These are phyloP conservation scores for Magnaporthiopsis incrustans DNA, from an alignment of 2,329 filamentous ascomycete species.

Conservation along the genomic window DNA sequence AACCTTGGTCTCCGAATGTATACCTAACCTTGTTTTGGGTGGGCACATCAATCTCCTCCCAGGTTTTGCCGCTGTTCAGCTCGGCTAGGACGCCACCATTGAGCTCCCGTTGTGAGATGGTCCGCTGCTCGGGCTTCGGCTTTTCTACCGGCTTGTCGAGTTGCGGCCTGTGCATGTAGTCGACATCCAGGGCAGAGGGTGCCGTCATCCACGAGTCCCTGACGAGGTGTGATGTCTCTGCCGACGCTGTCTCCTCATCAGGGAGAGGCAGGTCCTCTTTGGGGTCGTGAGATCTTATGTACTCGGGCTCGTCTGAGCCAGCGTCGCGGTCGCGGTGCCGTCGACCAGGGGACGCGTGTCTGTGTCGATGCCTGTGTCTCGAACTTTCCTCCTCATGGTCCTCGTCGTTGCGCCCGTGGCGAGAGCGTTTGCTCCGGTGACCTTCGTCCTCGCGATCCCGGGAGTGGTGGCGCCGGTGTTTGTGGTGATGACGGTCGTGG, in stretches of 20 bases:
- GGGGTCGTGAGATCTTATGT: conserved; percentile 35
- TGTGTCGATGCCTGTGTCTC: conserved; percentile 36
- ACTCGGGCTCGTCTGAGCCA: conserved; percentile 23
- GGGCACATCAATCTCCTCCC: conserved; percentile 44
- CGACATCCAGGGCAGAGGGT: conserved; percentile 71
- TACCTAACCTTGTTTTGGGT: conserved; percentile 60
- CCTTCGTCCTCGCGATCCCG: conserved; percentile 25
- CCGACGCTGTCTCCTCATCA: conserved; percentile 36
- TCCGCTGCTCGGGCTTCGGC: conserved; percentile 50
- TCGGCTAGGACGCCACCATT: conserved; percentile 60
- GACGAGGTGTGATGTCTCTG: conserved; percentile 32
- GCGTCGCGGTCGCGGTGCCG: conserved; percentile 21
- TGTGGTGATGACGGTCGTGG: conserved; percentile 54
- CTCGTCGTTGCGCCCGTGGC: conserved; percentile 35
- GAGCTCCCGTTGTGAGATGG: conserved; percentile 72
- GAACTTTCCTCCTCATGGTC: conserved; percentile 24
- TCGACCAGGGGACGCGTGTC: conserved; percentile 9
- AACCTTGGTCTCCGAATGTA: conserved; percentile 79
- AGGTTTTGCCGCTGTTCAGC: conserved; percentile 45
- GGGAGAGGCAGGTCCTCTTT: conserved; percentile 44
- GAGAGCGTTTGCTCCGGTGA: conserved; percentile 58
- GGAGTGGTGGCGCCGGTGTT: conserved; percentile 25
- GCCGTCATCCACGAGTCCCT: conserved; percentile 95
- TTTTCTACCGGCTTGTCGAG: conserved; percentile 40
- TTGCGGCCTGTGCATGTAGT: conserved; percentile 63